These are phyloP conservation scores for Rhodamnia rubescens DNA, from an alignment of 345 rosid genomes.

Conservation along the genomic window DNA sequence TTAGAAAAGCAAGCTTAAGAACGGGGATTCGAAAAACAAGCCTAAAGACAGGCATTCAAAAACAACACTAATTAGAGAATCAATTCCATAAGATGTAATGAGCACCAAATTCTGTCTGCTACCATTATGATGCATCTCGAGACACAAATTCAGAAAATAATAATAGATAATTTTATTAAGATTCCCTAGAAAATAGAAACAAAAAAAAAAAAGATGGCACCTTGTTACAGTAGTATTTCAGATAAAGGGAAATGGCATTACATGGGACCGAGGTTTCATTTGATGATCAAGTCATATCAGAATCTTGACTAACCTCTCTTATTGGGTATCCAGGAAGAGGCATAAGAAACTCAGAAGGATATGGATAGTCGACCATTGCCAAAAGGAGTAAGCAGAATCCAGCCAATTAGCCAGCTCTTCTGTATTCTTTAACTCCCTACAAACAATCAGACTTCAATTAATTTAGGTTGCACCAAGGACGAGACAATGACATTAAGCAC, in stretches of 20 bases:
- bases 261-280: background rate
- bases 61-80: background rate
- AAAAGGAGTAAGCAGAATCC: constrained; percentile 76
- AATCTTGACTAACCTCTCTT: constrained; percentile 52
- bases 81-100: background rate
- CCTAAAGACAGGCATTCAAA: background rate
- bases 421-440: constrained; percentile 54
- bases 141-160: background rate
- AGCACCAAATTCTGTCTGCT: background rate
- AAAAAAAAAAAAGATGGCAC: background rate
- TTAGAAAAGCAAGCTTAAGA: background rate
- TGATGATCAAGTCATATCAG: background rate
- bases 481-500: background rate
- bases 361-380: constrained; percentile 93
- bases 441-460: constrained; percentile 5
- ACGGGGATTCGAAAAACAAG: background rate
- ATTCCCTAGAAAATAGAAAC: background rate
- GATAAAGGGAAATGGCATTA: background rate
- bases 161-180: background rate
- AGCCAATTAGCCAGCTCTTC: constrained; percentile 67
- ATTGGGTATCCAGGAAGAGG: constrained; percentile 96
- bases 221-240: background rate
- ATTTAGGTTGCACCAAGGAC: background rate
- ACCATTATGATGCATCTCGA: background rate
- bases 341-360: constrained; percentile 76